These are phyloP conservation scores for Colletotrichum melonis DNA, from an alignment of 2,329 filamentous ascomycete species.

Conservation along the genomic window DNA sequence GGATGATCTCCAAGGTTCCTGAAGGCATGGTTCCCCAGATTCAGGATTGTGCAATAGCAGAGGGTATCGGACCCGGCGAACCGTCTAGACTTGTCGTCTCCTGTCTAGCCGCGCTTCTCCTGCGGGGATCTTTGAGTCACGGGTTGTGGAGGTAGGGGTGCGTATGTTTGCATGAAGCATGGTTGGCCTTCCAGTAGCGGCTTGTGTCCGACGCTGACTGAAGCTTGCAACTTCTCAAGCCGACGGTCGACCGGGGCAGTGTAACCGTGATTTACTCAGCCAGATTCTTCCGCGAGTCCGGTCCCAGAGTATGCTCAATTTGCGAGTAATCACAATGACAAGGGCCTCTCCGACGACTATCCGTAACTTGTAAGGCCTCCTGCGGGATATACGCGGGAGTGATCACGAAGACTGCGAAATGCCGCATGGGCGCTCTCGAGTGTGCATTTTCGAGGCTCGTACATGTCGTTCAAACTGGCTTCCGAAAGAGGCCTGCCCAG, in stretches of 20 bases:
- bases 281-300: background rate
- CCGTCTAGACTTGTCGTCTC: conserved; percentile 1
- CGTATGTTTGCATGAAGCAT: conserved; percentile 5
- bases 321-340: background rate
- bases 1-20: background rate
- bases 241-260: background rate
- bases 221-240: background rate
- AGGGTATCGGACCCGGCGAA: conserved; percentile 11
- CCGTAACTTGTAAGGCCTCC: no score
- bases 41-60: background rate
- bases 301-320: background rate
- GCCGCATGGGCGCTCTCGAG: background rate
- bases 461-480: conserved; percentile 3
- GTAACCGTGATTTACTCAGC: background rate
- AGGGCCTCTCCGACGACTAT: background rate
- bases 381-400: background rate
- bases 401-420: background rate
- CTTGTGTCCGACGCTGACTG: background rate
- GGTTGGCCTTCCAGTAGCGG: background rate
- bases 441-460: background rate
- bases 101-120: background rate
- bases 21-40: conserved; percentile 8
- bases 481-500: background rate
- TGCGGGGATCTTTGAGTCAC: conserved; percentile 20
- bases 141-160: conserved; percentile 15